phyloP scores from a whole-genome alignment of 225 moss, liverwort and hornwort genomes.

The Lunularia cruciata region DNA sequence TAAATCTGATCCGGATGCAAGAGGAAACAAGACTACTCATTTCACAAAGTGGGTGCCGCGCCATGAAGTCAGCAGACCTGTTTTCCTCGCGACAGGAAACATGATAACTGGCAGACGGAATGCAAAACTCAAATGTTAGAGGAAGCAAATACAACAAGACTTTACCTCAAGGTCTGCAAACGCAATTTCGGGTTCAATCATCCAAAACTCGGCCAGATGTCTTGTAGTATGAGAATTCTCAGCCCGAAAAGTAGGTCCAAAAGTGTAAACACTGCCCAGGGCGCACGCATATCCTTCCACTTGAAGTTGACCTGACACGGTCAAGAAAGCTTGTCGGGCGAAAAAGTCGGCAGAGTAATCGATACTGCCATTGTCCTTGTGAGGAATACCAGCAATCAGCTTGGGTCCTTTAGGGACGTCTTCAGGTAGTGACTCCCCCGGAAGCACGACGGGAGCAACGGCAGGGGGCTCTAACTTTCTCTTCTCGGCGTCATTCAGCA shows the following conservation, averaged over 20 bases:
- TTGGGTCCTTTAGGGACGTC: slow-evolving; percentile 18
- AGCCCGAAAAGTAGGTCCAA: slow-evolving; percentile 92
- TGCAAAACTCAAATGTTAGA: too few relatives aligned
- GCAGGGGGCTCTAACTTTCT: slow-evolving; percentile 56
- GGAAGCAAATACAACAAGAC: too few relatives aligned
- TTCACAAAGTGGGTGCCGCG: too few relatives aligned
- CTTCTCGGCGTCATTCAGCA: slow-evolving; percentile 70
- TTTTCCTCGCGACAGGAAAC: too few relatives aligned
- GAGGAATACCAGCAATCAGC: slow-evolving; percentile 70
- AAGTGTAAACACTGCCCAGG: slow-evolving; percentile 87
- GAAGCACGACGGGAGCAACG: background rate
- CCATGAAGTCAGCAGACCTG: too few relatives aligned
- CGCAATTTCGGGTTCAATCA: slow-evolving; percentile 97
- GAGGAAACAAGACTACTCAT: too few relatives aligned
- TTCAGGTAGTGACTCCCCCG: slow-evolving; percentile 6
- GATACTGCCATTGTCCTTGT: slow-evolving; percentile 62
- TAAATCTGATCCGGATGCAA: too few relatives aligned
- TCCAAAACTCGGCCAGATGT: slow-evolving; percentile 97
- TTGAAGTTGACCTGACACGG: slow-evolving; percentile 94
- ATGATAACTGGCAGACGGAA: too few relatives aligned
- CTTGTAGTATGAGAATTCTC: slow-evolving; percentile 92
- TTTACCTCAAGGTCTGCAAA: slow-evolving; percentile 75
- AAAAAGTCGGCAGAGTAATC: slow-evolving; percentile 84
- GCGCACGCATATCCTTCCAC: slow-evolving; percentile 90
- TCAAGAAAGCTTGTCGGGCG: slow-evolving; percentile 78